Percentiles rank a stretch among this genome's conserved stretches.
These are phyloP conservation scores for Ceriops zippeliana DNA, from an alignment of 345 rosid species.

Conservation along the genomic window DNA sequence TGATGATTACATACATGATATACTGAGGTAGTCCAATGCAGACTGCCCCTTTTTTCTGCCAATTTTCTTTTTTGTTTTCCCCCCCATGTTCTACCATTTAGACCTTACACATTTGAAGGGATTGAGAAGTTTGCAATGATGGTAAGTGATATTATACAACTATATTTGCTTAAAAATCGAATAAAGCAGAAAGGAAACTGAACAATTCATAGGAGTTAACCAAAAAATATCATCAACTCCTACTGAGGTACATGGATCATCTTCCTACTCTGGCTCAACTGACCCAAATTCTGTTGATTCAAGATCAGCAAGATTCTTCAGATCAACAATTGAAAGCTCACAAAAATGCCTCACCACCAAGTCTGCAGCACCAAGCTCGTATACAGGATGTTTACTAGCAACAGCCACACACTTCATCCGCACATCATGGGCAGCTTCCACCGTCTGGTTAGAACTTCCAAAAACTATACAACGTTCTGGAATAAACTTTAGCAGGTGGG, in stretches of 20 bases:
- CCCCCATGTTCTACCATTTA: not conserved
- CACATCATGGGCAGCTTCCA: slow-evolving; percentile 94
- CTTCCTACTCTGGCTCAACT: slow-evolving; percentile 57
- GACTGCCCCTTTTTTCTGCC: slow-evolving; percentile 20
- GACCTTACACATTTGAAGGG: slow-evolving; percentile 23
- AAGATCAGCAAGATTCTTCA: slow-evolving; percentile 81
- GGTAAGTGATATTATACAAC: slow-evolving; percentile 6
- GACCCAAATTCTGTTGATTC: slow-evolving; percentile 67
- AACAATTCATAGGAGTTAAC: slow-evolving; percentile 50
- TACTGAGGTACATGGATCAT: slow-evolving; percentile 36
- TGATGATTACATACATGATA: slow-evolving; percentile 15
- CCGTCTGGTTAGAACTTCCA: slow-evolving; percentile 84
- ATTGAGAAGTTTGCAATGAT: not conserved
- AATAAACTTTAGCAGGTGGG: slow-evolving; percentile 79
- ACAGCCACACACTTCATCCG: slow-evolving; percentile 96
- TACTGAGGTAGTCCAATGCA: slow-evolving; percentile 40
- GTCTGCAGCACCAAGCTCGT: slow-evolving; percentile 93
- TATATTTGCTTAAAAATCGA: slow-evolving; percentile 24
- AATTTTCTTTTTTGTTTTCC: not conserved
- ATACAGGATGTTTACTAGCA: slow-evolving; percentile 87
- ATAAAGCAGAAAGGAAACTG: slow-evolving; percentile 38
- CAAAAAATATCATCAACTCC: slow-evolving; percentile 72
- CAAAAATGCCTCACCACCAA: slow-evolving; percentile 72
- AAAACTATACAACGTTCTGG: slow-evolving; percentile 96
- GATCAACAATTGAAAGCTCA: slow-evolving; percentile 84